A percentile compares a stretch with the other conserved stretches of the same genome.
These are phyloP conservation scores for Globisporangium acanthophoron DNA, from an alignment of 352 stramenopile species.

Conservation along the genomic window DNA sequence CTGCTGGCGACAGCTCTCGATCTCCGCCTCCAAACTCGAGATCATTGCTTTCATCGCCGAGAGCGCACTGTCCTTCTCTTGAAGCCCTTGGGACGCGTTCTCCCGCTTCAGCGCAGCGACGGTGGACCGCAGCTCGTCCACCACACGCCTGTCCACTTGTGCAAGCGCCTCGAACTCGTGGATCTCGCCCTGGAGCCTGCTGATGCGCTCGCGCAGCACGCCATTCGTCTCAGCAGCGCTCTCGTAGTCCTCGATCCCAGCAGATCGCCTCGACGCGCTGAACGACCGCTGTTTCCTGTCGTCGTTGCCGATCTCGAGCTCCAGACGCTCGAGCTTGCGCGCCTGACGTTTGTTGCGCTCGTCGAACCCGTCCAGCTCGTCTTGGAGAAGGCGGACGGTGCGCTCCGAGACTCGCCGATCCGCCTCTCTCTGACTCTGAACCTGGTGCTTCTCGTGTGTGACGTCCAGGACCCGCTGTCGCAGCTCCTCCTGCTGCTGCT, in stretches of 20 bases:
- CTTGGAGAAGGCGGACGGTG: constrained; percentile 24
- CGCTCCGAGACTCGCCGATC: constrained; percentile 27
- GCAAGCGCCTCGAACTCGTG: not conserved
- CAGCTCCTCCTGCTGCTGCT: constrained; percentile 54
- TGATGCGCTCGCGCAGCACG: constrained; percentile 2
- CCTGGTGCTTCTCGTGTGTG: constrained; percentile 44
- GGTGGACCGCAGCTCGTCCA: constrained; percentile 5
- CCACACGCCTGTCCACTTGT: not conserved
- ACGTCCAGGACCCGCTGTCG: constrained; percentile 36
- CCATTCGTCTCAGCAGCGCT: constrained; percentile 1
- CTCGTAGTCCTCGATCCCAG: constrained; percentile 3
- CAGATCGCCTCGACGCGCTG: not conserved
- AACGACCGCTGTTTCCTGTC: not conserved
- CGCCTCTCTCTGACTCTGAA: constrained; percentile 34
- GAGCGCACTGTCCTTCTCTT: not conserved
- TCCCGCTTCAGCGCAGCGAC: not conserved
- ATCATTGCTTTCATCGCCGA: not conserved
- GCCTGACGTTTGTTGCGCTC: constrained; percentile 15
- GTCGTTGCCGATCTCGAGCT: constrained; percentile 7
- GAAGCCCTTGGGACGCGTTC: not conserved
- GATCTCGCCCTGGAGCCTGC: constrained; percentile 6
- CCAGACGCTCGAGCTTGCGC: constrained; percentile 9
- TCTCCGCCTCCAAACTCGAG: not conserved
- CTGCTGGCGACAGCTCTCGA: constrained; percentile 6
- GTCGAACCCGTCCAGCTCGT: constrained; percentile 28